Conservation (phyloP, 257 asterid genomes). For the Prunella vulgaris region DNA sequence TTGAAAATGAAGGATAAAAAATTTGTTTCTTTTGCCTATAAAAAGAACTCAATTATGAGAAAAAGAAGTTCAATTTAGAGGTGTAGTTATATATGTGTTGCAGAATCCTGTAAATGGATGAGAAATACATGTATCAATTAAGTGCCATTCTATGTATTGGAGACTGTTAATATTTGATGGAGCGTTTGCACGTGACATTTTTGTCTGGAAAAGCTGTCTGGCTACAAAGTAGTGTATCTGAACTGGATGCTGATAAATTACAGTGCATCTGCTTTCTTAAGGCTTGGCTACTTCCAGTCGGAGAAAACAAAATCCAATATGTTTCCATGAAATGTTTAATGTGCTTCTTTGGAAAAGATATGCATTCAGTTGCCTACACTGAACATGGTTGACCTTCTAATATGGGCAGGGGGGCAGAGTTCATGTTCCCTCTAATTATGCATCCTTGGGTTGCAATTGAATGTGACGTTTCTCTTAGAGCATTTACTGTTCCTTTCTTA, state of each 20-base stretch:
- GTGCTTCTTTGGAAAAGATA: background rate
- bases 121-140: background rate
- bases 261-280: background rate
- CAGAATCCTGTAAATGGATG: slow-evolving; percentile 2
- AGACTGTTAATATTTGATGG: background rate
- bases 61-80: background rate
- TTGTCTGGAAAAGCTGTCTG: background rate
- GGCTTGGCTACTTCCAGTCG: background rate
- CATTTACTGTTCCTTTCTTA: background rate
- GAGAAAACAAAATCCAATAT: background rate
- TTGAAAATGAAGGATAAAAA: background rate
- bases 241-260: background rate
- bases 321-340: background rate
- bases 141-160: background rate
- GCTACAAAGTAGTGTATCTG: background rate
- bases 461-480: background rate
- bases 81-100: slow-evolving; percentile 1
- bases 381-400: background rate
- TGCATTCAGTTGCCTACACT: background rate
- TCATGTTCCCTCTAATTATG: background rate
- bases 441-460: background rate
- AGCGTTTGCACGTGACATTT: background rate
- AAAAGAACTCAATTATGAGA: background rate
- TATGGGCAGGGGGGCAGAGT: background rate
- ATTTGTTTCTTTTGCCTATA: background rate